A percentile compares a stretch with the other conserved stretches of the same genome.
phyloP scores from a whole-genome alignment of 2,329 filamentous ascomycete species.

The Tolypocladium tropicale region DNA sequence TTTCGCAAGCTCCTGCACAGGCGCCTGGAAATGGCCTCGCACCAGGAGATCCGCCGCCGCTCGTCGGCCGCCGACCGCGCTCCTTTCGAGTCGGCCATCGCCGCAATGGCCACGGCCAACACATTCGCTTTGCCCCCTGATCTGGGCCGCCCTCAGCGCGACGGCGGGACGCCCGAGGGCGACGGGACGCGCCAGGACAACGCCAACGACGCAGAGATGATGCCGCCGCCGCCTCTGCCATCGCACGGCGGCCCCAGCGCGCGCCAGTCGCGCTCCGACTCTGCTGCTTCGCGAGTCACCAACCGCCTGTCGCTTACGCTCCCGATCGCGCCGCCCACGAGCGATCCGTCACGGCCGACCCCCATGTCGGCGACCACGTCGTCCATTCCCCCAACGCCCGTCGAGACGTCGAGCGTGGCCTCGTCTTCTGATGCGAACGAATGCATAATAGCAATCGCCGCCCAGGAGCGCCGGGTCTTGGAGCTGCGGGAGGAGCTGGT shows the following conservation, averaged over 20 bases:
- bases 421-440: constrained; percentile 48
- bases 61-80: constrained; percentile 26
- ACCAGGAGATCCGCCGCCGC: constrained; percentile 28
- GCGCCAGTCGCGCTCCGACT: constrained; percentile 41
- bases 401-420: constrained; percentile 29
- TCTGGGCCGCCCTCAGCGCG: background rate
- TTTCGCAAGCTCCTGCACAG: constrained; percentile 12
- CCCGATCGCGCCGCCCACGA: constrained; percentile 46
- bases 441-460: constrained; percentile 82
- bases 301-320: constrained; percentile 52
- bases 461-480: constrained; percentile 82
- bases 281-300: constrained; percentile 40
- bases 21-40: constrained; percentile 20
- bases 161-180: background rate
- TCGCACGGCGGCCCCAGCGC: constrained; percentile 28
- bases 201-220: constrained; percentile 9
- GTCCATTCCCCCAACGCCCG: constrained; percentile 41
- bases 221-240: constrained; percentile 26
- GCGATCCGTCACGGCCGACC: constrained; percentile 40
- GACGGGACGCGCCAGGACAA: background rate
- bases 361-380: constrained; percentile 27
- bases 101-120: constrained; percentile 13
- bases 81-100: constrained; percentile 14
- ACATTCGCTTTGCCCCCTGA: constrained; percentile 8
- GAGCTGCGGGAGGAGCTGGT: constrained; percentile 85